These are phyloP conservation scores for Beverwykella pulmonaria DNA, from an alignment of 495 filamentous ascomycete species.

Conservation along the genomic window DNA sequence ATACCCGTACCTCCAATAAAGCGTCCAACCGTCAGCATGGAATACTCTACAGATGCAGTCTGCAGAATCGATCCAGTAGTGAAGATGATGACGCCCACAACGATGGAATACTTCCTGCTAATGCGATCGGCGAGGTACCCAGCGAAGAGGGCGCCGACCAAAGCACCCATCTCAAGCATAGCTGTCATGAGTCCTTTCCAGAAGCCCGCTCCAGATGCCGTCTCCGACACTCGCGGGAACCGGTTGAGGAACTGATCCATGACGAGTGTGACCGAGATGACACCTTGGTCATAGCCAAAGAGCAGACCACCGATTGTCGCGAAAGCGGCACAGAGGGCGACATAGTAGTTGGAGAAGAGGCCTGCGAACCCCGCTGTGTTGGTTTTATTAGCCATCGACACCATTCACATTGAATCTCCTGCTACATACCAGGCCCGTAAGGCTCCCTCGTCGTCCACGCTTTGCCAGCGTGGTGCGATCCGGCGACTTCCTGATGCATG, in stretches of 20 bases:
- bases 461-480: not conserved
- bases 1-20: constrained; percentile 65
- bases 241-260: constrained; percentile 60
- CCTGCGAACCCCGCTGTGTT: constrained; percentile 47
- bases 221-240: constrained; percentile 52
- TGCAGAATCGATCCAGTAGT: constrained; percentile 59
- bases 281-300: constrained; percentile 61
- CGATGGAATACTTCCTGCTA: constrained; percentile 59
- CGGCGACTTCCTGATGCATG: constrained; percentile 10
- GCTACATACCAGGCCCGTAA: constrained; percentile 33
- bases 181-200: constrained; percentile 64
- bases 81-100: constrained; percentile 61
- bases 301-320: constrained; percentile 59
- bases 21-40: constrained; percentile 62
- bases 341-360: constrained; percentile 55
- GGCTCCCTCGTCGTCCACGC: constrained; percentile 14
- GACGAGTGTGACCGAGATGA: constrained; percentile 60
- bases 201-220: constrained; percentile 54
- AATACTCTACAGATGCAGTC: constrained; percentile 57
- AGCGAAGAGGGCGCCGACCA: constrained; percentile 58
- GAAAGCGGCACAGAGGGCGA: constrained; percentile 57
- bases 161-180: constrained; percentile 62
- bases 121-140: constrained; percentile 64
- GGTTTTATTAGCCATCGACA: too few relatives aligned
- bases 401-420: too few relatives aligned